Percentiles rank a stretch among this genome's conserved stretches.
These are phyloP conservation scores for Trametes meyenii DNA, from an alignment of 768 basidiomycete genomes.

Conservation along the genomic window DNA sequence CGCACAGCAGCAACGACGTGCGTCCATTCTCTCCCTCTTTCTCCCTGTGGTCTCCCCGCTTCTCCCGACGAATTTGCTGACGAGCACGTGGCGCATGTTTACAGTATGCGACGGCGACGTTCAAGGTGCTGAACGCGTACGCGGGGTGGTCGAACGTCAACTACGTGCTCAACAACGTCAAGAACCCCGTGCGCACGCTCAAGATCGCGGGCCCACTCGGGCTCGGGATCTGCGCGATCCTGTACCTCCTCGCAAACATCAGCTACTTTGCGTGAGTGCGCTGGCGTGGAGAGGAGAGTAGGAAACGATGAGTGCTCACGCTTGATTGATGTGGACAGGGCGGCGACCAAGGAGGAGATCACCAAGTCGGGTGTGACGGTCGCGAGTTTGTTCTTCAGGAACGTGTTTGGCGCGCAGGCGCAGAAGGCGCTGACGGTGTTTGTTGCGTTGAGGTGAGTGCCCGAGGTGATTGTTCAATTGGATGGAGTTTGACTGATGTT, in stretches of 20 bases:
- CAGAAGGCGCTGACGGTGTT: conserved; percentile 59
- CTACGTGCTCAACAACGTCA: conserved; percentile 63
- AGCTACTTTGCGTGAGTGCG: conserved; percentile 54
- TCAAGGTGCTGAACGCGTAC: conserved; percentile 56
- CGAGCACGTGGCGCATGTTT: too few species aligned
- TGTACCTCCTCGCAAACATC: conserved; percentile 60
- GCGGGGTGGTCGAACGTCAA: conserved; percentile 59
- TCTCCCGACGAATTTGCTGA: too few species aligned
- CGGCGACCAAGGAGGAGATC: conserved; percentile 53
- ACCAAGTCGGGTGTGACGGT: conserved; percentile 53
- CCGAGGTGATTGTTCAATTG: not conserved
- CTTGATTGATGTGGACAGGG: conserved; percentile 26
- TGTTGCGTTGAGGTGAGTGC: conserved; percentile 53
- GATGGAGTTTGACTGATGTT: not conserved
- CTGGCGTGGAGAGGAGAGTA: not conserved
- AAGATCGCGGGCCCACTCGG: conserved; percentile 65
- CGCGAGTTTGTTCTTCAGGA: conserved; percentile 60
- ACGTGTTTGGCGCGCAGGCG: conserved; percentile 57
- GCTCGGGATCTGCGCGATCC: conserved; percentile 51
- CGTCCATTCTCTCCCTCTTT: conserved; percentile 2
- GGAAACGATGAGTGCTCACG: not conserved
- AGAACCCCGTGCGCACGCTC: conserved; percentile 59
- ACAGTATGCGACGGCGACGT: conserved; percentile 64
- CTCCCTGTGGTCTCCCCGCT: too few species aligned
- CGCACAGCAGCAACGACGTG: conserved; percentile 52